Evolutionary conservation across 768 basidiomycete genomes (phyloP).

Genomic region (Russula olivacea): DNA sequence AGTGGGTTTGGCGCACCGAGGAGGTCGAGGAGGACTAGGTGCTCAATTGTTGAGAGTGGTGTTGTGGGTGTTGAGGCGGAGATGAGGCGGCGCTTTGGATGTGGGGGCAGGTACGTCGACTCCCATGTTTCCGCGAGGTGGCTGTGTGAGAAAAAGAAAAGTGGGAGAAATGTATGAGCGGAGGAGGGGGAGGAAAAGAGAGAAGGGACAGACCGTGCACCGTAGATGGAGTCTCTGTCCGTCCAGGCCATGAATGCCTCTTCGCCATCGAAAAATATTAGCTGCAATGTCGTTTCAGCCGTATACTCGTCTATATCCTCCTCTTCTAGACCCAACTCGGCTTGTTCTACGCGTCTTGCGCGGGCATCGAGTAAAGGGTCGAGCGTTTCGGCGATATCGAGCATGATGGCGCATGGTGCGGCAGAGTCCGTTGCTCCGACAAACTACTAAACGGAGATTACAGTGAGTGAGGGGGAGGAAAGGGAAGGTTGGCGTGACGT

Average conservation of each 20-base stretch:
- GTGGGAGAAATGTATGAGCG: not conserved
- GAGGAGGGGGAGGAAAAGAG: not conserved
- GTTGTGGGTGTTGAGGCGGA: slow-evolving; percentile 41
- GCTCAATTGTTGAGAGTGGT: slow-evolving; percentile 75
- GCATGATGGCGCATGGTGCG: slow-evolving; percentile 88
- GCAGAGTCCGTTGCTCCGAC: slow-evolving; percentile 97
- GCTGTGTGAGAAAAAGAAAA: slow-evolving; percentile 35
- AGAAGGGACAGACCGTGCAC: slow-evolving; percentile 66
- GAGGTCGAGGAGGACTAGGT: slow-evolving; percentile 88
- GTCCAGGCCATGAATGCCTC: slow-evolving; percentile 94
- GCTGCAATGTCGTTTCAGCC: slow-evolving; percentile 79
- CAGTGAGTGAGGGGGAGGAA: not conserved
- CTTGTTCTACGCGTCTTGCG: slow-evolving; percentile 48
- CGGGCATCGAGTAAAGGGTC: slow-evolving; percentile 64
- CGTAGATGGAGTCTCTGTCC: slow-evolving; percentile 84
- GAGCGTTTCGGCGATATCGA: slow-evolving; percentile 84
- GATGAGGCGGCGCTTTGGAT: slow-evolving; percentile 53
- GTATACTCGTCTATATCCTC: slow-evolving; percentile 47
- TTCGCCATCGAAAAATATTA: slow-evolving; percentile 97
- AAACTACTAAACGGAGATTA: slow-evolving; percentile 50
- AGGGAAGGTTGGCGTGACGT: not conserved
- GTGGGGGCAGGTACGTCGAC: slow-evolving; percentile 54
- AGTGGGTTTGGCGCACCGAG: slow-evolving; percentile 71
- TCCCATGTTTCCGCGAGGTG: slow-evolving; percentile 88
- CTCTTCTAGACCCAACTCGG: slow-evolving; percentile 47